Conservation (phyloP, 768 basidiomycete genomes). For the Botryobasidium botryosum region DNA sequence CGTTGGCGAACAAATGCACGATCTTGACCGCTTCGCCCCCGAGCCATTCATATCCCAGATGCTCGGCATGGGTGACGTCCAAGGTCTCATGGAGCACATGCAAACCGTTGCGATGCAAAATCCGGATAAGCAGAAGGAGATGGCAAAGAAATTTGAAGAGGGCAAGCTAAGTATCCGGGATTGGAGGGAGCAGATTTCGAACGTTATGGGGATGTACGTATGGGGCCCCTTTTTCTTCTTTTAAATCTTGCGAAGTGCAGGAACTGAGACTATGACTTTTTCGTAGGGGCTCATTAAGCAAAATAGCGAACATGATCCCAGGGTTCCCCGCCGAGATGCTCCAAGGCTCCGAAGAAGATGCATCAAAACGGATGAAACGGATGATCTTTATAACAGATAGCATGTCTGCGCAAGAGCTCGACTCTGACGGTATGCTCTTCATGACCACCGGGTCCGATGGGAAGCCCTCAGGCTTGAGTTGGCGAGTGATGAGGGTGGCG, state of each 20-base stretch:
- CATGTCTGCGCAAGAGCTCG: conserved; percentile 86
- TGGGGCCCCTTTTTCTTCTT: conserved; percentile 6
- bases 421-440: conserved; percentile 87
- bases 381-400: conserved; percentile 98
- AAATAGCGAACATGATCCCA: conserved; percentile 98
- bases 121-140: conserved; percentile 94
- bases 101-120: conserved; percentile 87
- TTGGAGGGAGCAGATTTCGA: conserved; percentile 94
- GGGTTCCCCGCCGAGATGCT: conserved; percentile 85
- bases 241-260: conserved; percentile 7
- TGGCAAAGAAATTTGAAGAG: conserved; percentile 93
- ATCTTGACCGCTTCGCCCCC: conserved; percentile 89
- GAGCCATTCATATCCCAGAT: conserved; percentile 96
- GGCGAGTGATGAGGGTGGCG: conserved; percentile 80
- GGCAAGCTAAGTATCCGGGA: conserved; percentile 94
- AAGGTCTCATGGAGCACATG: conserved; percentile 97
- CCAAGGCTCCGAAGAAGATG: conserved; percentile 88
- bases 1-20: conserved; percentile 93
- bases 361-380: conserved; percentile 76
- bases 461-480: conserved; percentile 72
- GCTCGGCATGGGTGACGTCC: conserved; percentile 88
- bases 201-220: conserved; percentile 93
- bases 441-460: conserved; percentile 72
- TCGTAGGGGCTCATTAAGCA: conserved; percentile 89
- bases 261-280: conserved; percentile 4